phyloP scores from a whole-genome alignment of 768 basidiomycete genomes.

The Mycena vulgaris region DNA sequence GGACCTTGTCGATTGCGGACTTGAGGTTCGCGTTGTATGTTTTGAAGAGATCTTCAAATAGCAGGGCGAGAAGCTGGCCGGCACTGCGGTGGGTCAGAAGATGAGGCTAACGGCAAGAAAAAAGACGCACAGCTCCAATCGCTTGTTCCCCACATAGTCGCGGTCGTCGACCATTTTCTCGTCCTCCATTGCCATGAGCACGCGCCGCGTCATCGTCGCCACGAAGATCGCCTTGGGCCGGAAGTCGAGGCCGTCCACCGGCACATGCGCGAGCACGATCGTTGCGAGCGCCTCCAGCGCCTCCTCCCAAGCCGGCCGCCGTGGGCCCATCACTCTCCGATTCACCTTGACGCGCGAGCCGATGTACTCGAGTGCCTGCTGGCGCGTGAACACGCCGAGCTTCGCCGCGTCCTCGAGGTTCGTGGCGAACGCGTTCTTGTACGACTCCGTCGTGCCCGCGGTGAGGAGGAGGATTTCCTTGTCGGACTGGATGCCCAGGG shows the following conservation, averaged over 20 bases:
- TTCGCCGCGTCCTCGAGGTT: constrained; percentile 96
- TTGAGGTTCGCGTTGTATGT: constrained; percentile 98
- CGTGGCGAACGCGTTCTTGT: constrained; percentile 88
- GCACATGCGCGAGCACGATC: constrained; percentile 96
- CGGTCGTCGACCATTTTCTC: constrained; percentile 98
- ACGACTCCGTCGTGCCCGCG: constrained; percentile 91
- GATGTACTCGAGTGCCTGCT: constrained; percentile 96
- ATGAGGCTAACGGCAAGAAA: constrained; percentile 10
- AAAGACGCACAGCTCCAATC: constrained; percentile 89
- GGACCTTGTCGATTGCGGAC: constrained; percentile 94
- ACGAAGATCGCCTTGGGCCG: constrained; percentile 96
- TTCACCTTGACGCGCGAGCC: constrained; percentile 94
- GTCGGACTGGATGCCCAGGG: constrained; percentile 96
- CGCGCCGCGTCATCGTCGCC: constrained; percentile 96
- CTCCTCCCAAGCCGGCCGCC: constrained; percentile 93
- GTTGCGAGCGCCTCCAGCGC: constrained; percentile 97
- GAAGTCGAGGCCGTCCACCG: constrained; percentile 91
- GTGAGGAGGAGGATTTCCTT: constrained; percentile 97
- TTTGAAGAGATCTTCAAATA: constrained; percentile 99
- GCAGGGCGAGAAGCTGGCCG: constrained; percentile 93
- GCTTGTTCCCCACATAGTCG: constrained; percentile 99
- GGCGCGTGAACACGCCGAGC: constrained; percentile 90
- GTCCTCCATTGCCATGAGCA: constrained; percentile 96
- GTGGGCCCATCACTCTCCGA: constrained; percentile 82
- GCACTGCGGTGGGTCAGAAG: constrained; percentile 68